phyloP scores from a whole-genome alignment of 495 filamentous ascomycete genomes.

The Penicillium canescens region DNA sequence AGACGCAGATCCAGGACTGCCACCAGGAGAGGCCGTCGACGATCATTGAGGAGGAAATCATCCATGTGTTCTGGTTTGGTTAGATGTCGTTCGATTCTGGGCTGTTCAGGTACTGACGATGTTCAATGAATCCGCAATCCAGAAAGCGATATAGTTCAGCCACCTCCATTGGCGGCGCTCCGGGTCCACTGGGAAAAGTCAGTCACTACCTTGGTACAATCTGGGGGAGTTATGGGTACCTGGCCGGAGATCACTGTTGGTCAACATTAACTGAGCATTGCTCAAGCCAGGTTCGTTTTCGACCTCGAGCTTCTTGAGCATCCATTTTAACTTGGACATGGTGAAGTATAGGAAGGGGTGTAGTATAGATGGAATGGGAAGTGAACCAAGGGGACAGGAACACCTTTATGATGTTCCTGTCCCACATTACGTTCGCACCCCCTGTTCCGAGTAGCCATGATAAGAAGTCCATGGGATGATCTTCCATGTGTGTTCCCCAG shows the following conservation, averaged over 20 bases:
- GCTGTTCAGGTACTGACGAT: conserved; percentile 53
- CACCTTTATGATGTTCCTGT: too few relatives aligned
- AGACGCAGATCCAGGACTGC: conserved; percentile 90
- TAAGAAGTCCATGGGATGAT: conserved; percentile 15
- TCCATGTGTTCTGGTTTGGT: conserved; percentile 80
- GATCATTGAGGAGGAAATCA: conserved; percentile 88
- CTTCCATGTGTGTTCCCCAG: conserved; percentile 9
- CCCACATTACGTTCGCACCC: conserved; percentile 5
- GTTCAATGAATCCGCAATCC: conserved; percentile 94
- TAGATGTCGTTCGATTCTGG: conserved; percentile 3
- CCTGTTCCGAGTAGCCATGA: conserved; percentile 1
- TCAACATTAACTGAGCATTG: conserved; percentile 85
- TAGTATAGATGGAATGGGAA: neutral
- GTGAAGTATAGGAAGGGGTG: conserved; percentile 1
- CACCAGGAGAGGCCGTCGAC: conserved; percentile 84
- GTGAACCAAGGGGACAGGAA: neutral
- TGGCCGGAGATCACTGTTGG: conserved; percentile 86
- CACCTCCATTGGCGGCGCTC: conserved; percentile 83
- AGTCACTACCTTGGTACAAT: conserved; percentile 18
- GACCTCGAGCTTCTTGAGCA: conserved; percentile 63
- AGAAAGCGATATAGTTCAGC: conserved; percentile 89
- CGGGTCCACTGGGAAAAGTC: conserved; percentile 61
- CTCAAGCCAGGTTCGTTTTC: conserved; percentile 75
- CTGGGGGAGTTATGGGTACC: conserved; percentile 42
- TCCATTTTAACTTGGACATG: conserved; percentile 33